A percentile compares a stretch with the other conserved stretches of the same genome.
Evolutionary conservation across 2,329 filamentous ascomycete species (phyloP).

Genomic region (Didymella pinodella): DNA sequence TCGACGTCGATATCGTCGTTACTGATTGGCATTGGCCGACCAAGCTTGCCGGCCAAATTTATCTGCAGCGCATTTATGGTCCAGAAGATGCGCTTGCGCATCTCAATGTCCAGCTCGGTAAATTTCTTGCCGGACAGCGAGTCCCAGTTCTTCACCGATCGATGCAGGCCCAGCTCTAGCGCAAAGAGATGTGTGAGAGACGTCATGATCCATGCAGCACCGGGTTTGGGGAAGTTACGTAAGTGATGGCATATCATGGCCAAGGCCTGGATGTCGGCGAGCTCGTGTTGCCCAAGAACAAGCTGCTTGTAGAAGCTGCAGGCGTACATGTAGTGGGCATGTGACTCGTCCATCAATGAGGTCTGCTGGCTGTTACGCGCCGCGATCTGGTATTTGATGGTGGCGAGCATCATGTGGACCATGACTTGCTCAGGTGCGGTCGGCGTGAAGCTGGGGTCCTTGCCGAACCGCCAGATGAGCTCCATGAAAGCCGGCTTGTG

Average conservation of each 20-base stretch:
- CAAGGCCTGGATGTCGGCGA: constrained; percentile 76
- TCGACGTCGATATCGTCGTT: constrained; percentile 81
- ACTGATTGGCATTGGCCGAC: constrained; percentile 77
- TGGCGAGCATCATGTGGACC: constrained; percentile 81
- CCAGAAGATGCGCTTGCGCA: constrained; percentile 83
- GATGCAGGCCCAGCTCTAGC: constrained; percentile 77
- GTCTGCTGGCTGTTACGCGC: constrained; percentile 66
- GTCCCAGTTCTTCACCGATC: constrained; percentile 68
- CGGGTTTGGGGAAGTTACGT: constrained; percentile 80
- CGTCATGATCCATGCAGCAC: constrained; percentile 73
- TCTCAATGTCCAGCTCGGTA: constrained; percentile 72
- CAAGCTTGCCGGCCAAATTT: constrained; percentile 76
- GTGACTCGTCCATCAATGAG: constrained; percentile 69
- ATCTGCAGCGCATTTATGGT: constrained; percentile 70
- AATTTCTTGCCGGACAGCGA: constrained; percentile 52
- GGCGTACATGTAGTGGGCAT: constrained; percentile 80
- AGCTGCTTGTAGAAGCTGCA: constrained; percentile 74
- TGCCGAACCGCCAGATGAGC: constrained; percentile 77
- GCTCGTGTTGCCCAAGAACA: constrained; percentile 64
- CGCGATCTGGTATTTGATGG: constrained; percentile 80
- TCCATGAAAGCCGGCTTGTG: constrained; percentile 77
- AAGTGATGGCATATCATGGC: constrained; percentile 75
- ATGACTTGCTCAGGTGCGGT: constrained; percentile 71
- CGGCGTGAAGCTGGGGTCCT: constrained; percentile 70
- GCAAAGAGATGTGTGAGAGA: constrained; percentile 72